Evolutionary conservation across 2,329 filamentous ascomycete genomes (phyloP).

Genomic region (Venturia nashicola): DNA sequence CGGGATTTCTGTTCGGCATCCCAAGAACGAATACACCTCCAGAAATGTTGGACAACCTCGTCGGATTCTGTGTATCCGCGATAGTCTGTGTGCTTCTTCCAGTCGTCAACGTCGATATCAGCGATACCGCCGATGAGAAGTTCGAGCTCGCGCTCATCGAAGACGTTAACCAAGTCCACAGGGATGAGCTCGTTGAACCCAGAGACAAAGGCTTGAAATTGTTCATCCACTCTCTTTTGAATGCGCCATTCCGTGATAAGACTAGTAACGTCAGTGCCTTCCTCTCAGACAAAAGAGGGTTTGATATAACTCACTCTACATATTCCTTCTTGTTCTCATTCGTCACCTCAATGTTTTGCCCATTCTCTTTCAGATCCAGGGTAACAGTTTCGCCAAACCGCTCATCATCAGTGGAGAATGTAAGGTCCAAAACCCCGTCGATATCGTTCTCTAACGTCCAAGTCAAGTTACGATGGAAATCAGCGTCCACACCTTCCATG

Average conservation of each 20-base stretch:
- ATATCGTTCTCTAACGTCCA: slow-evolving; percentile 99
- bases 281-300: not conserved
- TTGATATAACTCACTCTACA: slow-evolving; percentile 54
- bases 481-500: slow-evolving; percentile 98
- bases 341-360: slow-evolving; percentile 86
- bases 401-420: slow-evolving; percentile 95
- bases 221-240: slow-evolving; percentile 93
- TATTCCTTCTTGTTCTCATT: slow-evolving; percentile 99
- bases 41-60: slow-evolving; percentile 96
- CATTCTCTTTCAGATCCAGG: slow-evolving; percentile 84
- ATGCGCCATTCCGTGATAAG: slow-evolving; percentile 99
- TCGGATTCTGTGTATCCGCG: slow-evolving; percentile 96
- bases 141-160: slow-evolving; percentile 94
- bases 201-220: slow-evolving; percentile 95
- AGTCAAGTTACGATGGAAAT: slow-evolving; percentile 90
- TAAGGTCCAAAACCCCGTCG: slow-evolving; percentile 84
- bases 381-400: slow-evolving; percentile 89
- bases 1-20: slow-evolving; percentile 97
- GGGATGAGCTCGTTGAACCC: slow-evolving; percentile 98
- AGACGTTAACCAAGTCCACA: slow-evolving; percentile 92
- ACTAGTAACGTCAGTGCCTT: slow-evolving; percentile 24
- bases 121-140: slow-evolving; percentile 95
- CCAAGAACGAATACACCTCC: slow-evolving; percentile 94
- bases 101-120: slow-evolving; percentile 99
- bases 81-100: slow-evolving; percentile 99